These are phyloP conservation scores for Pleurotus citrinopileatus DNA, from an alignment of 768 basidiomycete species.

Conservation along the genomic window DNA sequence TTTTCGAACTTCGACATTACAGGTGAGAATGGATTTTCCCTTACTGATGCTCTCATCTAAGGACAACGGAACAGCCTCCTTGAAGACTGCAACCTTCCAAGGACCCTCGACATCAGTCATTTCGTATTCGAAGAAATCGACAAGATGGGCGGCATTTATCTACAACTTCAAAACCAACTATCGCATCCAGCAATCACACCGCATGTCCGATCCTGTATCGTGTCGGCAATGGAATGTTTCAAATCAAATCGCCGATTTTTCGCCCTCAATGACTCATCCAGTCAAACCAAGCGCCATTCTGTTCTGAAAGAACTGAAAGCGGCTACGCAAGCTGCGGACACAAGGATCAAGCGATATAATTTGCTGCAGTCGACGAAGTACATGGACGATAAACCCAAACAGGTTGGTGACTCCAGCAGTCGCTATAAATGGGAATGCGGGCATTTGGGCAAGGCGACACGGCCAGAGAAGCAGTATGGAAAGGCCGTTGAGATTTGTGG, in stretches of 20 bases:
- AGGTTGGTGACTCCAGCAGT: no score
- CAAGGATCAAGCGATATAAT: neutral
- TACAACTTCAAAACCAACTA: neutral
- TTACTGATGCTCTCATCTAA: neutral
- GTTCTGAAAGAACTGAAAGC: neutral
- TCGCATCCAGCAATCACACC: neutral
- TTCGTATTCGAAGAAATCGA: neutral
- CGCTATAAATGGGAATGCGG: slow-evolving; percentile 5
- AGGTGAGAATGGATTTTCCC: neutral
- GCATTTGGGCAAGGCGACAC: neutral
- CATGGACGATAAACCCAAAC: neutral
- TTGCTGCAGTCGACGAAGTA: neutral
- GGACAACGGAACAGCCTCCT: no score
- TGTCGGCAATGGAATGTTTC: neutral
- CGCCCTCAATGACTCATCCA: neutral
- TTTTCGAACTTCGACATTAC: neutral
- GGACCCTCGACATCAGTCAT: neutral
- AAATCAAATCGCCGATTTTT: neutral
- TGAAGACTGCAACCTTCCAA: neutral
- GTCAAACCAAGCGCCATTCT: no score
- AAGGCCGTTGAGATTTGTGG: neutral
- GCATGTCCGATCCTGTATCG: neutral
- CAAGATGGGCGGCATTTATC: neutral
- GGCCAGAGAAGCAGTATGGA: neutral
- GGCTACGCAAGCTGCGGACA: neutral